Percentiles rank a stretch among this genome's conserved stretches.
Conservation (phyloP, 345 rosid species). For the Odontarrhena argentea region DNA sequence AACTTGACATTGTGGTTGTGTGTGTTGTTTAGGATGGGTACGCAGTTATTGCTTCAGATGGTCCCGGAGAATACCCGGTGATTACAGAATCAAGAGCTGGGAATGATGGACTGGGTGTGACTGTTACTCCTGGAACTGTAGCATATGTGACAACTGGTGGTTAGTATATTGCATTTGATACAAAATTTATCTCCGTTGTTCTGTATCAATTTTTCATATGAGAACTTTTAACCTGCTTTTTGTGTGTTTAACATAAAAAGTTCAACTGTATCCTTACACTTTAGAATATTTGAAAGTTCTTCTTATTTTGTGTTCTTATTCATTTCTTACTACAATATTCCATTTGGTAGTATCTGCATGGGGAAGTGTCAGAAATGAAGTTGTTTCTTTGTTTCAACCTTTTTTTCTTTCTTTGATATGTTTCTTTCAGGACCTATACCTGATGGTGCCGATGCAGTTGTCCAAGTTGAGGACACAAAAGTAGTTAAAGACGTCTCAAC, state of each 20-base stretch:
- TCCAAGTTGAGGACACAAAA: slow-evolving; percentile 93
- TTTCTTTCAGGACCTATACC: slow-evolving; percentile 78
- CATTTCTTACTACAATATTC: neutral
- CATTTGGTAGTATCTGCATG: neutral
- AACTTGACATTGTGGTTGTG: neutral
- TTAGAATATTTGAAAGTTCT: neutral
- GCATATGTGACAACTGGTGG: slow-evolving; percentile 99
- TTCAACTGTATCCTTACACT: neutral
- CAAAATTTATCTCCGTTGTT: neutral
- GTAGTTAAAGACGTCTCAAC: slow-evolving; percentile 42
- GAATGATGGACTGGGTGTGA: slow-evolving; percentile 82
- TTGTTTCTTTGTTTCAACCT: neutral
- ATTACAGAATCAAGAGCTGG: slow-evolving; percentile 96
- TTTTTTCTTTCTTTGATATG: slow-evolving; percentile 1
- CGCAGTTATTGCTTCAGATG: slow-evolving; percentile 92
- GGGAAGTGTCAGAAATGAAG: neutral
- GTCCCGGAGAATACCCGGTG: slow-evolving; percentile 88
- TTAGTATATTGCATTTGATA: slow-evolving; percentile 32
- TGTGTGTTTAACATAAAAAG: neutral
- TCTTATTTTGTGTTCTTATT: neutral
- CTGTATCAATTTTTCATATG: slow-evolving; percentile 1
- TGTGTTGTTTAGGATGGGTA: slow-evolving; percentile 73
- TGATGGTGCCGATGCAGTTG: slow-evolving; percentile 96
- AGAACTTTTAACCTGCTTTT: neutral
- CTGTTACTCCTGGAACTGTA: slow-evolving; percentile 83